These are phyloP conservation scores for Volvox africanus DNA, from an alignment of 139 green algal genomes.

Conservation along the genomic window DNA sequence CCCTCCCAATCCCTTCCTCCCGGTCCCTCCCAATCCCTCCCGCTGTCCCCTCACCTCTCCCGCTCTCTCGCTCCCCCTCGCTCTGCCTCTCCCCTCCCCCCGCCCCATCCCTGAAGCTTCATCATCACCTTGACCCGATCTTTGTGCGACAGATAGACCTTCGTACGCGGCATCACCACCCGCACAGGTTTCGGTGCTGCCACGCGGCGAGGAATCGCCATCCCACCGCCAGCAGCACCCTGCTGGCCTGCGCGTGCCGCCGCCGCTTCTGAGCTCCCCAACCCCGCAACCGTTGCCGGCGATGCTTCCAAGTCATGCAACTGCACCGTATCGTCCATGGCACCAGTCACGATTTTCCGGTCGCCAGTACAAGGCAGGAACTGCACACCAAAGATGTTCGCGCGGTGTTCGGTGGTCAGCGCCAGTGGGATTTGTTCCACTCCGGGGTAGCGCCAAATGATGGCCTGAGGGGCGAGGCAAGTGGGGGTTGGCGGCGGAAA, in stretches of 20 bases:
- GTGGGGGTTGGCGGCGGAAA: too few species aligned
- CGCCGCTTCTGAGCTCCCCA: too few species aligned
- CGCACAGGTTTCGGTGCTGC: slow-evolving; percentile 7
- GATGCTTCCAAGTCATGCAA: slow-evolving; percentile 73
- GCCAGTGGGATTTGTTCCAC: slow-evolving; percentile 59
- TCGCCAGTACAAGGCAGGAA: slow-evolving; percentile 83
- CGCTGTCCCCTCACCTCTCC: too few species aligned
- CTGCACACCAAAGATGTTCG: slow-evolving; percentile 90
- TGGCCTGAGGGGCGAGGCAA: too few species aligned
- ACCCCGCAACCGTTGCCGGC: neutral
- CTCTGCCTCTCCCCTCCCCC: too few species aligned
- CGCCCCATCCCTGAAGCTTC: too few species aligned
- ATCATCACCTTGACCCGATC: slow-evolving; percentile 85
- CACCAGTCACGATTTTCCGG: slow-evolving; percentile 43
- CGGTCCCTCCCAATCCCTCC: too few species aligned
- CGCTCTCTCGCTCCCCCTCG: too few species aligned
- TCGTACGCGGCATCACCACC: slow-evolving; percentile 54
- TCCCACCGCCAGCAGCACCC: too few species aligned
- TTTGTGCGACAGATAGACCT: slow-evolving; percentile 74
- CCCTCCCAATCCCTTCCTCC: neutral
- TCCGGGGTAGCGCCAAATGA: slow-evolving; percentile 81
- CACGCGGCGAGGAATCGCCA: neutral
- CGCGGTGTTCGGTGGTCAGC: slow-evolving; percentile 79
- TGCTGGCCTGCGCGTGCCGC: too few species aligned
- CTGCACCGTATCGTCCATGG: slow-evolving; percentile 83